Evolutionary conservation across 1,284 basidiomycete species (phyloP), one percentile per base, ranked within the genome.

Genomic region (Tilletia setariae): DNA sequence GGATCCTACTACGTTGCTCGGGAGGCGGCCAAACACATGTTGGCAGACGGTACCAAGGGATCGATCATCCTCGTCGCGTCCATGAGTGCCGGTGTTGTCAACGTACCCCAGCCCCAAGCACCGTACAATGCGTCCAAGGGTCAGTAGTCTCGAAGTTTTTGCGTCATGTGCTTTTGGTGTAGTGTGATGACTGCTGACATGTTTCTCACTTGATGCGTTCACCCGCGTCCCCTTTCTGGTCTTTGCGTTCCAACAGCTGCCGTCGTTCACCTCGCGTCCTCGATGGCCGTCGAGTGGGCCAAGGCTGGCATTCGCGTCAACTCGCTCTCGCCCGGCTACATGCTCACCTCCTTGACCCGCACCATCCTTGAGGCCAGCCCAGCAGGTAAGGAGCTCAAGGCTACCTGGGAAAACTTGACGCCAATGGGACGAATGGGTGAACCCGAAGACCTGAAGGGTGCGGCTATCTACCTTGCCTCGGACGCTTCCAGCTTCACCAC

Each of bases 211-310:
- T 43, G 65, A 62, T 19, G 16, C n/a, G 40, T 42, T 67, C 35
- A 65, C 42, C 21, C 53, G 25, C 42, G 35, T 2, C 28, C 35
- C 6, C 4, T 40, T 40, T 40, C 64, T 73, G 51, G 71, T 59
- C 19, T 6, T 9, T 25, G 30, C 19, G n/a, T n/a, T 1, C 16
- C 6, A 40, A 61, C 56, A 61, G 56, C 82, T 88, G 91, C 92
- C 65, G 92, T 94, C 42, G 90, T 89, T 79, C 93, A 94, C 78
- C 90, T 94, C 89, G 91, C 92, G 16, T 86, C 90, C 0, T 91
- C 89, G 74, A 85, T 94, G 64, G 92, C 90, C 0, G 91, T 94
- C 28, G 92, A 94, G 83, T 94, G 92, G 92, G 92, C 92, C 1
- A 90, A 90, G 84, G 87, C 87, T 75, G 89, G 89, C 66, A 89